Base-by-base conservation (phyloP, 2,329 filamentous ascomycete genomes). In the Fusarium coffeatum region DNA sequence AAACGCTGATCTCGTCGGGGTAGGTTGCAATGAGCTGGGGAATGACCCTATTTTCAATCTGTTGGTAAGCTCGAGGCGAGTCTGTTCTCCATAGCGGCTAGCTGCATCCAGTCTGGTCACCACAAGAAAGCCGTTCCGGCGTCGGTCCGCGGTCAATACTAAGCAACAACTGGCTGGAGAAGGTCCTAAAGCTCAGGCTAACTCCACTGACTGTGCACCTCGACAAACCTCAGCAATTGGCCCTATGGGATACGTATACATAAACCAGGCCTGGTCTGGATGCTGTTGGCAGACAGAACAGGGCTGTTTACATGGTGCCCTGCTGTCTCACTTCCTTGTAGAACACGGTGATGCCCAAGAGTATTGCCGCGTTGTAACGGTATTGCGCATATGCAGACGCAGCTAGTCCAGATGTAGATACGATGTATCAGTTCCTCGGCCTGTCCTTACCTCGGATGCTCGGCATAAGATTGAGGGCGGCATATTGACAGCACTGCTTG, bases 1-100 rank as follows among this genome's bases (percentile, higher is more conserved):
- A 51, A 46, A 48, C 61, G 40, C 40, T 9, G 51, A 49, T 28
- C 59, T 20, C 8, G 45, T 50, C 59, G 32, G 59, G 61, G 59
- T 41, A 59, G 8, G 61, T 65, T 32, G 40, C 37, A 64, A 12
- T 5, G 20, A 46, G 37, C 40, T 47, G 51, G 59, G 61, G 49
- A 25, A 58, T 25, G 42, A 22, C 12, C 40, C 37, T 41, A n/a
- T 40, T 45, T 13, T 25, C 23, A 8, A 27, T 18, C 16, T 20
- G 27, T 28, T 59, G 55, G 41, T 25, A 22, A 43, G 51, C 25
- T 18, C 37, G 10, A 43, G 37, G 15, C 37, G 27, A 25, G 15
- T 42, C 5, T 9, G 5, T 66, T 23, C 48, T 28, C 55, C 60
- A 59, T 62, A 30, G 20, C 16, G 13, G 6, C 61, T 66, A 66